Evolutionary conservation across 208 protist species (phyloP).

Genomic region (Wallacemonas sp.): DNA sequence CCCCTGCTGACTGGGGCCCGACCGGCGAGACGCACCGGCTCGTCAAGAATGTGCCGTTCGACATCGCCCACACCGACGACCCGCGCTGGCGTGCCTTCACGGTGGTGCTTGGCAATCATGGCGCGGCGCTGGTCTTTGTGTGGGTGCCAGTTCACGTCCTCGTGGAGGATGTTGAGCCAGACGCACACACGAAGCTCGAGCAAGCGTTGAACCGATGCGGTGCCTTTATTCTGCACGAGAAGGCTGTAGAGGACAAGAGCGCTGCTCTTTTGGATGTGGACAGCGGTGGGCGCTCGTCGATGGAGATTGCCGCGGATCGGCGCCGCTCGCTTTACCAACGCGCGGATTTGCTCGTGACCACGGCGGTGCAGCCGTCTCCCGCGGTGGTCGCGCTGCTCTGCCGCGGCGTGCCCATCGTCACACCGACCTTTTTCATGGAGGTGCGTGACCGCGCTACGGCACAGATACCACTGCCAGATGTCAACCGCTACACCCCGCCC

Average conservation of each 20-base stretch:
- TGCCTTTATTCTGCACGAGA: constrained; percentile 24
- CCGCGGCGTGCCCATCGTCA: constrained; percentile 54
- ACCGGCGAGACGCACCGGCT: constrained; percentile 15
- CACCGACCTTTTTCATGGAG: constrained; percentile 54
- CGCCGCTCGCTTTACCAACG: constrained; percentile 10
- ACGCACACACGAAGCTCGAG: constrained; percentile 43
- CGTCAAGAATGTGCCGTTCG: constrained; percentile 27
- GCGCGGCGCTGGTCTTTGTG: constrained; percentile 43
- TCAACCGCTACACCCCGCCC: constrained; percentile 27
- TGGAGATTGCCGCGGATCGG: neutral
- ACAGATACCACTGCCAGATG: constrained; percentile 54
- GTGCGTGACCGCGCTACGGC: constrained; percentile 34
- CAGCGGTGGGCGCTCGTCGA: neutral
- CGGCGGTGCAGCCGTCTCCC: constrained; percentile 45
- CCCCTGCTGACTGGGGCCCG: neutral
- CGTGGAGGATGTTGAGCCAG: constrained; percentile 44
- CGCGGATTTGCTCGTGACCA: constrained; percentile 35
- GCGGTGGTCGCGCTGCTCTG: constrained; percentile 64
- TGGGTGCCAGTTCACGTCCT: constrained; percentile 52
- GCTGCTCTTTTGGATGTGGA: neutral
- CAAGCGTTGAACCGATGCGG: constrained; percentile 51
- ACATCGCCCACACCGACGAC: constrained; percentile 37
- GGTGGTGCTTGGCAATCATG: constrained; percentile 50
- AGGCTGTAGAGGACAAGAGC: neutral
- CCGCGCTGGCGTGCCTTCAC: constrained; percentile 42